Conservation (phyloP, 306 rosid species). For the Hylodesmum podocarpum region DNA sequence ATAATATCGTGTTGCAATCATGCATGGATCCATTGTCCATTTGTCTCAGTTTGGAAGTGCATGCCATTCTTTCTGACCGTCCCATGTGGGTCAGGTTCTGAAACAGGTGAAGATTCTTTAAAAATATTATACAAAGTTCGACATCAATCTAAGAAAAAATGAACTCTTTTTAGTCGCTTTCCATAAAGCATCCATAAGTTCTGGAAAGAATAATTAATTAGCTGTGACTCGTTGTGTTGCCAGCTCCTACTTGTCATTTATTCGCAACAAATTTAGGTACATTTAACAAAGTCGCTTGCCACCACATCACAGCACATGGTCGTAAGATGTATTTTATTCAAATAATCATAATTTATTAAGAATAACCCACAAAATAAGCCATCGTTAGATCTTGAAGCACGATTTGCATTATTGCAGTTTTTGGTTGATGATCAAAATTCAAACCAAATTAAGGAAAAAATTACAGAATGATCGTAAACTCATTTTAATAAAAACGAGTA, state of each 20-base stretch:
- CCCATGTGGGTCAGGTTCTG: constrained; percentile 14
- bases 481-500: too few species aligned
- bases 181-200: background rate
- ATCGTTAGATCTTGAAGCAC: background rate
- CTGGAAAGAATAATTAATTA: background rate
- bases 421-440: background rate
- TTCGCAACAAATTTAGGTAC: background rate
- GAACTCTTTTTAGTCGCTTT: background rate
- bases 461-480: too few species aligned
- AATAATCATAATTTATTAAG: background rate
- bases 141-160: background rate
- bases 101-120: background rate
- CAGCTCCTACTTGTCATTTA: background rate
- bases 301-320: background rate
- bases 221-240: background rate
- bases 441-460: background rate
- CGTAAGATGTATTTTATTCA: background rate
- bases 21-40: background rate
- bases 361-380: background rate
- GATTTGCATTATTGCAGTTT: background rate
- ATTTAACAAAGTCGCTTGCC: background rate
- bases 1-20: background rate
- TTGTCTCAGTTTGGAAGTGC: background rate
- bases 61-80: background rate
- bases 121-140: background rate